Evolutionary conservation across 2,329 filamentous ascomycete genomes (phyloP).

Genomic region (Byssothecium circinans): DNA sequence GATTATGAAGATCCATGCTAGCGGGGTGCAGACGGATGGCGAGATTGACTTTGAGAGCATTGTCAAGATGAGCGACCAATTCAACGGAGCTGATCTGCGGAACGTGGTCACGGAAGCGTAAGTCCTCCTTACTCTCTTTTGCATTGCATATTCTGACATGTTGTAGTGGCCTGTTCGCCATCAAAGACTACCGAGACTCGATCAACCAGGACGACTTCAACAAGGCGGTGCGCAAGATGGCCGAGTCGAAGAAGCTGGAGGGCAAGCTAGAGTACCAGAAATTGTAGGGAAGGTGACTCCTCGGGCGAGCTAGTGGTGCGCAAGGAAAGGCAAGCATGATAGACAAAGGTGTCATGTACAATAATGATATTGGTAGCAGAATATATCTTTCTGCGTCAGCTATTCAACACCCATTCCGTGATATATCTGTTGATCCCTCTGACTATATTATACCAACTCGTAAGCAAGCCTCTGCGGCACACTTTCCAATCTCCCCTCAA

Average conservation of each 20-base stretch:
- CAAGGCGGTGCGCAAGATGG: slow-evolving; percentile 96
- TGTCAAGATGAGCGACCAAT: slow-evolving; percentile 98
- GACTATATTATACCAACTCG: neutral
- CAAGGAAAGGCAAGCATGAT: slow-evolving; percentile 22
- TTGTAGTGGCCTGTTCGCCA: slow-evolving; percentile 84
- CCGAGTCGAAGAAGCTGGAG: slow-evolving; percentile 96
- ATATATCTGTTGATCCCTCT: no score
- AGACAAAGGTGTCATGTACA: slow-evolving; percentile 28
- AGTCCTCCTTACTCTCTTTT: slow-evolving; percentile 50
- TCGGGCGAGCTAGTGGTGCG: slow-evolving; percentile 1
- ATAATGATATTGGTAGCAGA: slow-evolving; percentile 20
- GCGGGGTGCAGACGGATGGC: slow-evolving; percentile 82
- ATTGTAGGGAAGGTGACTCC: slow-evolving; percentile 57
- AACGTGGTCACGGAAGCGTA: slow-evolving; percentile 99
- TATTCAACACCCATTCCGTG: no score
- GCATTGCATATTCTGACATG: slow-evolving; percentile 22
- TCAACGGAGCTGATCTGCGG: slow-evolving; percentile 95
- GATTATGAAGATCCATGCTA: slow-evolving; percentile 96
- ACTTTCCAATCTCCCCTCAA: slow-evolving; percentile 9
- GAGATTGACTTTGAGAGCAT: slow-evolving; percentile 99
- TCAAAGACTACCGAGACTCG: slow-evolving; percentile 95
- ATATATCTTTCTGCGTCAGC: slow-evolving; percentile 7
- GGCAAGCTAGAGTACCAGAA: slow-evolving; percentile 98
- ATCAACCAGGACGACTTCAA: slow-evolving; percentile 99
- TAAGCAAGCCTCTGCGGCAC: slow-evolving; percentile 8